Conservation (phyloP, 108 stramenopile genomes). For the Skeletonema costatum region DNA sequence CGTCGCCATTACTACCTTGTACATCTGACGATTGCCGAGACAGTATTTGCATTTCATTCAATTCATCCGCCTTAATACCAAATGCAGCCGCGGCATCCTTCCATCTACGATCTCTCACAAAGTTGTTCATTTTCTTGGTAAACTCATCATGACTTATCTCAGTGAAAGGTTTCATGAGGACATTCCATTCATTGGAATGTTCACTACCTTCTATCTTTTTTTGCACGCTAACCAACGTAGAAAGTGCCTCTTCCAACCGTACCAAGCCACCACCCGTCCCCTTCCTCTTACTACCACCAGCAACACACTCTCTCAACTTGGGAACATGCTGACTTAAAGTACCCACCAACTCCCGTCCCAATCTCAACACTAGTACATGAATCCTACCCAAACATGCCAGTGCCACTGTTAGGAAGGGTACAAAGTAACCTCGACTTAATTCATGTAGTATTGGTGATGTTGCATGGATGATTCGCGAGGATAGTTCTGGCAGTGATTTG, state of each 20-base stretch:
- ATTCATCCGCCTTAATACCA: background rate
- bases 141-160: conserved; percentile 35
- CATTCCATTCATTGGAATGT: conserved; percentile 15
- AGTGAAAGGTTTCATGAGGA: conserved; percentile 17
- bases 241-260: conserved; percentile 6
- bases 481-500: conserved; percentile 44
- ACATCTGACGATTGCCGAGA: background rate
- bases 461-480: conserved; percentile 67
- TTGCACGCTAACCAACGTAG: background rate
- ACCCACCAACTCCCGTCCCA: conserved; percentile 34
- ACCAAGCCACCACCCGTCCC: background rate
- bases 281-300: background rate
- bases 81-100: conserved; percentile 13
- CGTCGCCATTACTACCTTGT: background rate
- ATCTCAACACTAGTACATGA: conserved; percentile 16
- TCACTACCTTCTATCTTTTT: background rate
- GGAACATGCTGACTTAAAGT: conserved; percentile 23
- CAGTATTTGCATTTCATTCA: background rate
- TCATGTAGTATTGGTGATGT: conserved; percentile 56
- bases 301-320: background rate
- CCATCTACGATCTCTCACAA: conserved; percentile 24
- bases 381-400: conserved; percentile 46
- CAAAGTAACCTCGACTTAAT: conserved; percentile 71
- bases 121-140: conserved; percentile 9
- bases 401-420: conserved; percentile 73